Conservation (phyloP, 2,329 filamentous ascomycete genomes). For the Scortechinia acanthostroma region DNA sequence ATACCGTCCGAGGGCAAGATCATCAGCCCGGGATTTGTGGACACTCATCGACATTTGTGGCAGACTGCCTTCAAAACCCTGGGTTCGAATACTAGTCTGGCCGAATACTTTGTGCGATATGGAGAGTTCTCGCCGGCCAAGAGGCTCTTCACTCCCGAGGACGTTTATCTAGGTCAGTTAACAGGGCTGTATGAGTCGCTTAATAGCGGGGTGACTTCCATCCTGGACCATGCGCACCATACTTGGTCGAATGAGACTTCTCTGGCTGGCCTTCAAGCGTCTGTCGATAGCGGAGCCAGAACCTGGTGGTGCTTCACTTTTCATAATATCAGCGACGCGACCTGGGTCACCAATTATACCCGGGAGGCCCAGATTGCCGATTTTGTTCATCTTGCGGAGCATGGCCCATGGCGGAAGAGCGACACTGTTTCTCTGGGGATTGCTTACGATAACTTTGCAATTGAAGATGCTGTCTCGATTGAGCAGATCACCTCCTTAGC, state of each 20-base stretch:
- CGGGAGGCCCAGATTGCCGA: too few species aligned
- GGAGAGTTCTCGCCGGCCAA: conserved; percentile 18
- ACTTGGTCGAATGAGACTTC: conserved; percentile 32
- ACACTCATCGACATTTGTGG: conserved; percentile 48
- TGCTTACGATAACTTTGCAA: neutral
- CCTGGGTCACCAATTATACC: too few species aligned
- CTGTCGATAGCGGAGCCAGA: conserved; percentile 35
- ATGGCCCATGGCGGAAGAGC: neutral
- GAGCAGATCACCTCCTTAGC: too few species aligned
- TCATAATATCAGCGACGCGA: conserved; percentile 17
- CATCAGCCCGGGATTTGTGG: conserved; percentile 44
- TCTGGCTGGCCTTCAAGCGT: conserved; percentile 33
- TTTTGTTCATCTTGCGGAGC: conserved; percentile 2
- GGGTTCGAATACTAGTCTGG: conserved; percentile 37
- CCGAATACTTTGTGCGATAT: conserved; percentile 35
- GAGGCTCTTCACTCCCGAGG: conserved; percentile 24
- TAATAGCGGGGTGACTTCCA: conserved; percentile 43
- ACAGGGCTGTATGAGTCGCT: conserved; percentile 38
- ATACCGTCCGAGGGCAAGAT: conserved; percentile 42
- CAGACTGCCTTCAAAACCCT: conserved; percentile 46
- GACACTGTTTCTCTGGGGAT: neutral
- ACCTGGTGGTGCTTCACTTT: conserved; percentile 37
- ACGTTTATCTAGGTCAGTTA: conserved; percentile 36
- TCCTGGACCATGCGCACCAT: conserved; percentile 42
- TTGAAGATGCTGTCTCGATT: too few species aligned